Conservation (phyloP, 495 filamentous ascomycete genomes). For the Xylaria telfairii region DNA sequence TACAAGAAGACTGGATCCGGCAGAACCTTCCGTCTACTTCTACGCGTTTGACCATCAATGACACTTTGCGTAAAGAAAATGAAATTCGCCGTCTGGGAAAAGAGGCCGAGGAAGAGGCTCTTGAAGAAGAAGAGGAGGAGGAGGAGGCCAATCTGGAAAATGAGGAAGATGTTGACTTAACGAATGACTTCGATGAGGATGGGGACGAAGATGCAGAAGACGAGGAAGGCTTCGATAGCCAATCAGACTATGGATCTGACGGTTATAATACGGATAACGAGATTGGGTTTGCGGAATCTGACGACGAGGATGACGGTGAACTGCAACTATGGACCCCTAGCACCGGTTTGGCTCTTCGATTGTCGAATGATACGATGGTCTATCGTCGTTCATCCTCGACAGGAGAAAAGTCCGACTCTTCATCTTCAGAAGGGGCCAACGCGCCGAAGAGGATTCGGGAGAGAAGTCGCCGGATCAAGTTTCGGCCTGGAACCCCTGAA, state of each 20-base stretch:
- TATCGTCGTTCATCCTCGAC: slow-evolving; percentile 47
- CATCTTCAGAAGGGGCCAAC: slow-evolving; percentile 31
- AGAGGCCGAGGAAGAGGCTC: slow-evolving; percentile 87
- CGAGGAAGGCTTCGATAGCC: slow-evolving; percentile 54
- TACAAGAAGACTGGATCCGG: slow-evolving; percentile 86
- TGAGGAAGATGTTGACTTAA: slow-evolving; percentile 50
- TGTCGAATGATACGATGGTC: slow-evolving; percentile 46
- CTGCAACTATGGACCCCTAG: slow-evolving; percentile 79
- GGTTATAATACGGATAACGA: slow-evolving; percentile 97
- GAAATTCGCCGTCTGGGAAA: slow-evolving; percentile 85
- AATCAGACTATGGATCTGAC: slow-evolving; percentile 67
- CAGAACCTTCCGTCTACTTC: slow-evolving; percentile 63
- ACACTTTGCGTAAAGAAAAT: slow-evolving; percentile 89
- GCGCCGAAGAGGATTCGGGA: slow-evolving; percentile 32
- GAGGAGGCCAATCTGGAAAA: slow-evolving; percentile 59
- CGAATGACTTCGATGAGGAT: slow-evolving; percentile 42
- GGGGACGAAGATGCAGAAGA: slow-evolving; percentile 50
- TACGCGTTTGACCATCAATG: slow-evolving; percentile 80
- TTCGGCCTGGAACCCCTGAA: slow-evolving; percentile 78
- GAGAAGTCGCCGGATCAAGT: slow-evolving; percentile 55
- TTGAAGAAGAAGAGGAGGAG: slow-evolving; percentile 72
- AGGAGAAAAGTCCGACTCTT: slow-evolving; percentile 51
- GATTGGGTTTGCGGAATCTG: slow-evolving; percentile 87
- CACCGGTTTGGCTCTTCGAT: slow-evolving; percentile 52
- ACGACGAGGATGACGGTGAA: slow-evolving; percentile 79